phyloP scores from a whole-genome alignment of 1,284 basidiomycete genomes.

The Tilletia indica region DNA sequence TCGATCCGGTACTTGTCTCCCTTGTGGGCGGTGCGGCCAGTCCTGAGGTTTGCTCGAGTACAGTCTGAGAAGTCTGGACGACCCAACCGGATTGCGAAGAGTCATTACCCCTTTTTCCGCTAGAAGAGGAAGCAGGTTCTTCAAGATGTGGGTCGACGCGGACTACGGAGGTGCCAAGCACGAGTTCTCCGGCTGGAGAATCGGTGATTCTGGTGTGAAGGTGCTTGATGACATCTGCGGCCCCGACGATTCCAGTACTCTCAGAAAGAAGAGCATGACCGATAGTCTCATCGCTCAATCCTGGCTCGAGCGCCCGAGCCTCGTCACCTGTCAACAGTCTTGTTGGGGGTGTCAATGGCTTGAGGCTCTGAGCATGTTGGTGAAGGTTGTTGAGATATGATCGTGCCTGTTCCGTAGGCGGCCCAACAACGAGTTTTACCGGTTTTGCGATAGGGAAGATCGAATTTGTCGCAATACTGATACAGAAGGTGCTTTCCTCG shows the following conservation, averaged over 20 bases:
- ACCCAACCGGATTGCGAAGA: slow-evolving; percentile 60
- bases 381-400: slow-evolving; percentile 66
- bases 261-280: slow-evolving; percentile 75
- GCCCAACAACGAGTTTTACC: slow-evolving; percentile 66
- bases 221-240: slow-evolving; percentile 72
- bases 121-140: slow-evolving; percentile 11
- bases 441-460: slow-evolving; percentile 70
- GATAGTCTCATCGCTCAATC: slow-evolving; percentile 68
- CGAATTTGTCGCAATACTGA: slow-evolving; percentile 67
- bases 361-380: slow-evolving; percentile 62
- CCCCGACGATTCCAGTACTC: slow-evolving; percentile 87
- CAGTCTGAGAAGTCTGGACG: slow-evolving; percentile 59
- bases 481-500: slow-evolving; percentile 84
- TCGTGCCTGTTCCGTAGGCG: slow-evolving; percentile 25
- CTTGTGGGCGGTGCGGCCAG: slow-evolving; percentile 23
- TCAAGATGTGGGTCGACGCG: slow-evolving; percentile 70
- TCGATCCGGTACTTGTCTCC: background rate
- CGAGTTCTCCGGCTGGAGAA: slow-evolving; percentile 71
- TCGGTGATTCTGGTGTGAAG: slow-evolving; percentile 76
- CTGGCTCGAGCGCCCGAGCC: slow-evolving; percentile 75
- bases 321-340: slow-evolving; percentile 71
- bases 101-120: slow-evolving; percentile 36
- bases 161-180: slow-evolving; percentile 80
- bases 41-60: slow-evolving; percentile 18
- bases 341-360: slow-evolving; percentile 46